Evolutionary conservation across 768 basidiomycete species (phyloP), one percentile per base, ranked within the genome.

Genomic region (Termitomyces sp.): DNA sequence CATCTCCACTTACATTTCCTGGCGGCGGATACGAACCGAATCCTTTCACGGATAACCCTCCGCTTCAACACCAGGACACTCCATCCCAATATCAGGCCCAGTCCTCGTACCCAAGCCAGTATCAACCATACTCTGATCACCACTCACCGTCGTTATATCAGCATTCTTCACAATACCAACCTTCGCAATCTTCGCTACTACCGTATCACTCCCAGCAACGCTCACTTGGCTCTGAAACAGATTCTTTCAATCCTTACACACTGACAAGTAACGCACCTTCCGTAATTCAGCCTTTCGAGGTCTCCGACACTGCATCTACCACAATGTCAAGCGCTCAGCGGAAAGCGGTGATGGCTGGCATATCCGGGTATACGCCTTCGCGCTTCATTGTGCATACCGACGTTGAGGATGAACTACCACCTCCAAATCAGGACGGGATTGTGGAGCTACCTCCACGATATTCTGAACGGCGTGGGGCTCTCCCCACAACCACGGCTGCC

Each of bases 391-490:
- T 90, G 6, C 89, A 91, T 64, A 86, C 84, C 3, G 91, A 91
- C 68, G 81, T 80, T 8, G 88, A 88, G 57, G 89, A 91, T 66
- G 73, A 68, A 12, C 43, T 74, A 10, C 76, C 82, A 7, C 74
- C 72, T 45, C 71, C 73, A 25, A 76, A 76, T 56, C 79, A 76
- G 31, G 73, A 81, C 17, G 88, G 79, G 6, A 73, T 89, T 25
- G 79, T 91, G 6, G 90, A 92, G 72, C 79, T 91, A n/a, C 90
- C 90, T 32, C 89, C 89, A 15, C 85, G 85, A 69, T 92, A 92
- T 68, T 79, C 79, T 31, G 86, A 84, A 62, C 75, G 81, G 40
- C 80, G 79, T 20, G 72, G 66, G 14, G 69, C 72, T 53, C 48
- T 52, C 11, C 9, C 59, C 9, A 37, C 25, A 15, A 5, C 45